Percentiles rank a stretch among this genome's conserved stretches.
These are phyloP conservation scores for Fusarium musae DNA, from an alignment of 2,329 filamentous ascomycete genomes.

Conservation along the genomic window DNA sequence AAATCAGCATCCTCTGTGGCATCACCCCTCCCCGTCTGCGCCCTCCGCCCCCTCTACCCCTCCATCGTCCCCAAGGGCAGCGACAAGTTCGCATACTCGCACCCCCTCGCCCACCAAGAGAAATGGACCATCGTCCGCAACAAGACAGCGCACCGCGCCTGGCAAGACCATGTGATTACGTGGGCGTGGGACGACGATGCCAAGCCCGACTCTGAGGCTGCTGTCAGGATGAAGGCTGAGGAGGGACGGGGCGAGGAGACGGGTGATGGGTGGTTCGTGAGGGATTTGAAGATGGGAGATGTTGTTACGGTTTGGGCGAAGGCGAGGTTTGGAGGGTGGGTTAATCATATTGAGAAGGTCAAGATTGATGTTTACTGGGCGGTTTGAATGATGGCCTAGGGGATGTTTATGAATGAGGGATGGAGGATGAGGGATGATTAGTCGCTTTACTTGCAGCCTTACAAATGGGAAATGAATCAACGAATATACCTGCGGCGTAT, in stretches of 20 bases:
- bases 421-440: constrained; percentile 3
- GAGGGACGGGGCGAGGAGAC: constrained; percentile 63
- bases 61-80: constrained; percentile 27
- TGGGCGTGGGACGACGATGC: constrained; percentile 65
- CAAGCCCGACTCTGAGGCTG: constrained; percentile 55
- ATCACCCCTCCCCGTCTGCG: constrained; percentile 48
- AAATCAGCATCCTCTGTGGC: constrained; percentile 31
- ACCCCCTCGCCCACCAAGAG: constrained; percentile 50
- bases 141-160: constrained; percentile 48
- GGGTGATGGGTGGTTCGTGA: constrained; percentile 66
- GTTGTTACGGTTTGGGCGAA: constrained; percentile 71
- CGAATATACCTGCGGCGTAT: neutral
- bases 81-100: constrained; percentile 49
- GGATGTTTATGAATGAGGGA: neutral
- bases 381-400: constrained; percentile 44
- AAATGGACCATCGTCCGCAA: constrained; percentile 62
- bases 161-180: constrained; percentile 58
- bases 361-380: constrained; percentile 70
- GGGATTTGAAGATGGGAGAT: constrained; percentile 67
- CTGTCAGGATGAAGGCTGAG: constrained; percentile 50
- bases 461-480: neutral
- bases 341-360: constrained; percentile 61
- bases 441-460: neutral
- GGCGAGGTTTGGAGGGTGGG: constrained; percentile 66
- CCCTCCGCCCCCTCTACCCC: constrained; percentile 53